A percentile compares a stretch with the other conserved stretches of the same genome.
phyloP scores from a whole-genome alignment of 495 filamentous ascomycete species.

The Penicillium maclennaniae region DNA sequence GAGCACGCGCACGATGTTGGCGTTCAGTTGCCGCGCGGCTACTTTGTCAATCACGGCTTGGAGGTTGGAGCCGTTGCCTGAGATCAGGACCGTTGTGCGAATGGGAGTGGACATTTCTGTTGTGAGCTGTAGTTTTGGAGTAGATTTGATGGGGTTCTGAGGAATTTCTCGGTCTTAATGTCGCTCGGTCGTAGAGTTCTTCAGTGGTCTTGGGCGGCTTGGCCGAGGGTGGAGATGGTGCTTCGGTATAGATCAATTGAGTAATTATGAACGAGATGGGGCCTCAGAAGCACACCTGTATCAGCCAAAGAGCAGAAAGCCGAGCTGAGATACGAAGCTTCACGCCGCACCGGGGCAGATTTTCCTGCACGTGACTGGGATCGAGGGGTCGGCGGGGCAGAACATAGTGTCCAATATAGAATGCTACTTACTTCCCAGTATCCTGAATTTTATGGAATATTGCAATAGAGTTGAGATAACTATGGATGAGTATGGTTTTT shows the following conservation, averaged over 20 bases:
- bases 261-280: neutral
- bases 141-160: neutral
- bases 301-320: neutral
- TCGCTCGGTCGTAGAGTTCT: neutral
- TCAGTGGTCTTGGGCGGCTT: neutral
- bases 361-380: conserved; percentile 14
- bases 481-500: neutral
- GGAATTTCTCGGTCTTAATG: neutral
- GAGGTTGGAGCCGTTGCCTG: conserved; percentile 81
- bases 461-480: neutral
- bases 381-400: conserved; percentile 11
- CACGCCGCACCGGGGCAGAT: conserved; percentile 10
- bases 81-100: conserved; percentile 64
- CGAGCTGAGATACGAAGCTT: conserved; percentile 4
- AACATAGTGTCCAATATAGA: neutral
- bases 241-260: neutral
- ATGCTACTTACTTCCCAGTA: neutral
- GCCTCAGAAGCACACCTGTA: conserved; percentile 4
- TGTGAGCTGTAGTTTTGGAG: neutral
- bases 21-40: conserved; percentile 50
- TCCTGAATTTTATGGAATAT: neutral
- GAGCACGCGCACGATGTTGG: conserved; percentile 69
- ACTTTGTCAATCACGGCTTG: conserved; percentile 84
- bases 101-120: conserved; percentile 30
- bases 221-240: neutral